Conservation (phyloP, 1,284 basidiomycete species). For the Fomitopsis betulina region DNA sequence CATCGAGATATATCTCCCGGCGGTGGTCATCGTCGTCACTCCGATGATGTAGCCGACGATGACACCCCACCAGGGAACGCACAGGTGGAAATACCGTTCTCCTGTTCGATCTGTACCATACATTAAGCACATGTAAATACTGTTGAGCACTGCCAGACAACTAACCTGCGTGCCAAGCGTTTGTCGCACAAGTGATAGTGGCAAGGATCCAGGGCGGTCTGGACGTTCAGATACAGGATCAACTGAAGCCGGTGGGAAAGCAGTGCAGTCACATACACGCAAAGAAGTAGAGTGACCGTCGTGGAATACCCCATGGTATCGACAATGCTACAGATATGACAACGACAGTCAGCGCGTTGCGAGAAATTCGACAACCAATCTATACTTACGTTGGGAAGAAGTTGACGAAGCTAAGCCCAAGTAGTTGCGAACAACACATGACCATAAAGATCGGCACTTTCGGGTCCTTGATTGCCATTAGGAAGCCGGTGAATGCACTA, state of each 20-base stretch:
- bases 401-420: conserved; percentile 68
- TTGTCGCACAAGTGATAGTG: conserved; percentile 49
- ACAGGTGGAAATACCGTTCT: conserved; percentile 67
- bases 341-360: neutral
- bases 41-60: conserved; percentile 62
- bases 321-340: conserved; percentile 42
- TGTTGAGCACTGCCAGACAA: neutral
- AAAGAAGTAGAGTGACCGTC: conserved; percentile 55
- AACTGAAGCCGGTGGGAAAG: too few species aligned
- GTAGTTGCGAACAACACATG: conserved; percentile 43
- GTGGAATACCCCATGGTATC: conserved; percentile 61
- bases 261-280: conserved; percentile 43
- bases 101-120: conserved; percentile 46
- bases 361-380: neutral
- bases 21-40: conserved; percentile 47
- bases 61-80: conserved; percentile 54
- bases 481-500: conserved; percentile 49
- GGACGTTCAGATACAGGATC: neutral
- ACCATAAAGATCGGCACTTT: conserved; percentile 59
- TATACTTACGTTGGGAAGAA: conserved; percentile 66
- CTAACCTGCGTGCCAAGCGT: conserved; percentile 64
- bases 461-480: conserved; percentile 56
- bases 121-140: neutral
- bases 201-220: conserved; percentile 67
- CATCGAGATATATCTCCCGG: conserved; percentile 57